phyloP scores from a whole-genome alignment of 2,329 filamentous ascomycete species.

The Scolecobasidium constrictum region DNA sequence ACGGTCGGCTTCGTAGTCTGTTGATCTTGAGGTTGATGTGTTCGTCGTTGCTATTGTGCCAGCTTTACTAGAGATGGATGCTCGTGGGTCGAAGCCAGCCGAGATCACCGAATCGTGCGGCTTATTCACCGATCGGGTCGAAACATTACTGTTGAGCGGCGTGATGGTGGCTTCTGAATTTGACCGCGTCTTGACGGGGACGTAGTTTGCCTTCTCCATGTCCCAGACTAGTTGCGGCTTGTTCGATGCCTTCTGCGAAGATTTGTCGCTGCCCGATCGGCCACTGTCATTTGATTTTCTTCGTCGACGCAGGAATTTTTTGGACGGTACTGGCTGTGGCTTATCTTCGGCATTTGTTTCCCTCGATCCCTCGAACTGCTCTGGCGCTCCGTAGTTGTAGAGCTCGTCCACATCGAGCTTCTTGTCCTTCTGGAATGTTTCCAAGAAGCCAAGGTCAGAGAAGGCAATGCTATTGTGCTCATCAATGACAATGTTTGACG shows the following conservation, averaged over 20 bases:
- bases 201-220: not conserved
- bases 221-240: too few species aligned
- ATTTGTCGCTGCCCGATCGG: not conserved
- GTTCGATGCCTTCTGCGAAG: not conserved
- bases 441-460: constrained; percentile 44
- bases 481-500: constrained; percentile 59
- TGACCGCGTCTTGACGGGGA: not conserved
- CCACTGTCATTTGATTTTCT: not conserved
- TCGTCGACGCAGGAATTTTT: constrained; percentile 2
- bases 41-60: not conserved
- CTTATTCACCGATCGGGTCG: not conserved
- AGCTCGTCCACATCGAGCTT: constrained; percentile 53
- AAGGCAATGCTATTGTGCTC: constrained; percentile 56
- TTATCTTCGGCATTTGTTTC: constrained; percentile 14
- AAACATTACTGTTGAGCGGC: not conserved
- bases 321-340: constrained; percentile 1
- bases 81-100: not conserved
- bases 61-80: not conserved
- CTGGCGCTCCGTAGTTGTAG: constrained; percentile 65
- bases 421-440: constrained; percentile 41
- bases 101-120: not conserved
- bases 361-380: constrained; percentile 28
- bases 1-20: not conserved
- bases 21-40: constrained; percentile 2
- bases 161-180: not conserved